Base-by-base conservation (phyloP, 2,329 filamentous ascomycete genomes). In the Trichoderma oligosporum region DNA sequence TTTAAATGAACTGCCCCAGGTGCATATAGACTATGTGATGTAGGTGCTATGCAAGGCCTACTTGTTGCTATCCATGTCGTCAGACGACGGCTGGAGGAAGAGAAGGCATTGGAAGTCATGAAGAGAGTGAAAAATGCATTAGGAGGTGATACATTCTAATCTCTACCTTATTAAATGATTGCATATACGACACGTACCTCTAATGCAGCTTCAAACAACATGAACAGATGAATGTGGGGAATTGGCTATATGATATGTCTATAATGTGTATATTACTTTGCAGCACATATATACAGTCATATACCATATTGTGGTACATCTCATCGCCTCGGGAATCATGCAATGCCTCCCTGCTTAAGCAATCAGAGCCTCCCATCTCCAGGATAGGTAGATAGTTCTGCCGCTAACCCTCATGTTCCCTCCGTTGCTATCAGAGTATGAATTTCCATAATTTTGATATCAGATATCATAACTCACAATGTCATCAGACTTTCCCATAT, bases 1-100 rank as follows among this genome's bases (percentile, higher is more conserved):
- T 78, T 93, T 49, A 94, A 96, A 63, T 87, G 88, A 3, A 84
- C 97, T 7, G 90, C 91, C 0, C 79, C 80, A 58, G 91, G 92
- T 2, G 92, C 90, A 0, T 96, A 94, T 71, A 91, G 88, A 72
- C 80, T 91, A 64, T 97, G 97, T 69, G 84, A 97, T 69, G 85
- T 90, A 0, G 74, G 77, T 12, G 84, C 83, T 58, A 97, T 97
- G 92, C 86, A 90, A 45, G 92, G 22, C 7, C 33, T 65, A 47
- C 80, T 80, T 0, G 73, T 84, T 6, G 76, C 77, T 2, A 59
- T 84, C 29, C 81, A 84, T 65, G 70, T 84, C 20, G 71, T 82
- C 11, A 78, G 77, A 5, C 70, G 73, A 22, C 76, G 74, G 53
- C 69, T 81, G 14, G 75, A 83, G 48, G 82, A 84, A 57, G 81